phyloP scores from a whole-genome alignment of 805 yeast species.

The Yarrowia yakushimensis region DNA sequence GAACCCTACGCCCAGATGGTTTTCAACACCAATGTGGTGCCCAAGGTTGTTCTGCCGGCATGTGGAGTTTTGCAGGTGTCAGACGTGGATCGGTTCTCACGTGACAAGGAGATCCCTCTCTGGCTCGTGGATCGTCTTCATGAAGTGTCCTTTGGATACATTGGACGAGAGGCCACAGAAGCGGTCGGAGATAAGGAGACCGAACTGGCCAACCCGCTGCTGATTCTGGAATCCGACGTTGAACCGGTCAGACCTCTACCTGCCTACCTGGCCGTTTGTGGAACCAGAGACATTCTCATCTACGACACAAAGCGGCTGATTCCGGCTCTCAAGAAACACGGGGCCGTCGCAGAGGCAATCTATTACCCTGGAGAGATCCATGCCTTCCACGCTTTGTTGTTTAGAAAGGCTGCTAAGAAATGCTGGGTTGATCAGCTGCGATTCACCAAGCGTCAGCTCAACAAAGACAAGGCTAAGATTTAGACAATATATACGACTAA shows the following conservation, averaged over 20 bases:
- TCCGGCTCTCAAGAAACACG: slow-evolving; percentile 3
- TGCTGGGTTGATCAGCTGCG: slow-evolving; percentile 14
- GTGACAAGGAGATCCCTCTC: neutral
- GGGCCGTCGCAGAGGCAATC: neutral
- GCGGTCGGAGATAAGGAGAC: neutral
- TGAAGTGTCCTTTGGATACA: slow-evolving; percentile 1
- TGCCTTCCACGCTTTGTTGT: slow-evolving; percentile 9
- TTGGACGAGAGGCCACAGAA: neutral
- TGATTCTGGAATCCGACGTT: neutral
- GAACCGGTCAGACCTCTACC: neutral
- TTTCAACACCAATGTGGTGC: neutral
- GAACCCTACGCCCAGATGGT: slow-evolving; percentile 15
- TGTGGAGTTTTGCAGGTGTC: slow-evolving; percentile 6
- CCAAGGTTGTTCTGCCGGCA: slow-evolving; percentile 11
- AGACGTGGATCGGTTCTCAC: neutral
- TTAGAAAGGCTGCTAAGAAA: slow-evolving; percentile 1
- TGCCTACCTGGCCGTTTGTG: slow-evolving; percentile 9
- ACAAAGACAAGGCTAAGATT: neutral
- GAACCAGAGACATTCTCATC: slow-evolving; percentile 1
- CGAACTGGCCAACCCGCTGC: slow-evolving; percentile 5
- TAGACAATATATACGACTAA: neutral
- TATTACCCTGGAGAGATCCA: slow-evolving; percentile 14
- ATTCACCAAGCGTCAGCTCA: neutral
- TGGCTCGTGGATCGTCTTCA: neutral
- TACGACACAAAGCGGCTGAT: slow-evolving; percentile 19